Base-by-base conservation (phyloP, 192 early-diverging fungal genomes). In the Haplosporangium gracile region DNA sequence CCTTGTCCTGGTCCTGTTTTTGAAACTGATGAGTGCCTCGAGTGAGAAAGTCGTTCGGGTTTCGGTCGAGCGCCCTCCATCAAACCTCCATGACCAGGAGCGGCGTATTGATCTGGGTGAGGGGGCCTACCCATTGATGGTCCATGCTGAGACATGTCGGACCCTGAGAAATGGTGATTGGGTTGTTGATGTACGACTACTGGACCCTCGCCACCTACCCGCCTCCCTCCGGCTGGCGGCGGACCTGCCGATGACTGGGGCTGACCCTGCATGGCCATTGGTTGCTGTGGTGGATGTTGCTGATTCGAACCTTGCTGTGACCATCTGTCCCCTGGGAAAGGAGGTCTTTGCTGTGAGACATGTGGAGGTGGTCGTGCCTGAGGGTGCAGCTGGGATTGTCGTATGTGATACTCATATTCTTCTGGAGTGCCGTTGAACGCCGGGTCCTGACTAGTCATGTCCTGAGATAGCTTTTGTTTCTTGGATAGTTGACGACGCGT, bases 21-120 rank as follows among this genome's bases (percentile, higher is more conserved):
- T 7, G 84, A 74, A 26, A 81, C 15, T 13, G 84, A 86, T 1
- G 84, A 86, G 71, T 81, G 74, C 57, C 84, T 71, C 15, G 84
- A 86, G 51, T 86, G 84, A 9, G 84, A 70, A 29, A 76, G 75
- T 45, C 76, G 69, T 24, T 86, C 82, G 7, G 60, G 34, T 13
- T 20, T 22, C n/a, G 72, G 60, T 51, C 82, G 83, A 36, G 75
- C 40, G 32, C 70, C 26, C 9, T 85, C 78, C 24, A 39, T 53
- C 18, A 69, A 20, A 6, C 60, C 8, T n/a, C 38, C 49, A 18
- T 43, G 36, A 8, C 75, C 76, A 51, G 29, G 6, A 22, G 16
- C 26, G 7, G 60, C 38, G 26, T 72, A 77, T 40, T 73, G 75
- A 24, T 82, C 75, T 51, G 36, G 60, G 38, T 82, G 74, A 9